Evolutionary conservation across 176 grass and related monocot species (phyloP).

Genomic region (Saccharum officinarum): DNA sequence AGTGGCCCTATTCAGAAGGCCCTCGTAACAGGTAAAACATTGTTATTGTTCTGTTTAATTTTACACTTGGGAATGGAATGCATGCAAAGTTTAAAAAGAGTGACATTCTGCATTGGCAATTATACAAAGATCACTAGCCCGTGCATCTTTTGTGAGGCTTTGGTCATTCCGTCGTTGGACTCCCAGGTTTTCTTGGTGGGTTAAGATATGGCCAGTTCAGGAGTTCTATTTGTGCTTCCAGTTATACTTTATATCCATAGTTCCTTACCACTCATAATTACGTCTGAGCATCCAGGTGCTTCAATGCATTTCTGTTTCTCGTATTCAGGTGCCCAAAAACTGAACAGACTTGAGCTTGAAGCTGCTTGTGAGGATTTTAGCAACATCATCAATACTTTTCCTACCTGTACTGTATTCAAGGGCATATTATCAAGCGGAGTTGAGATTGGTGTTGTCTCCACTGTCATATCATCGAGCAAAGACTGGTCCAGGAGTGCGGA

Average conservation of each 20-base stretch:
- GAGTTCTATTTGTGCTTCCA: neutral
- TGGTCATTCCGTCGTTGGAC: neutral
- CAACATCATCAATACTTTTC: constrained; percentile 79
- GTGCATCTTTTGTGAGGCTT: constrained; percentile 10
- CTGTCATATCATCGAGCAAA: constrained; percentile 55
- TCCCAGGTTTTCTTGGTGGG: neutral
- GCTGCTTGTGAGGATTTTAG: constrained; percentile 93
- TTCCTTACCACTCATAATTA: neutral
- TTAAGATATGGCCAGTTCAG: neutral
- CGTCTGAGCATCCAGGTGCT: neutral
- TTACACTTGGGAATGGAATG: constrained; percentile 27
- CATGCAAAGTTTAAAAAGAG: neutral
- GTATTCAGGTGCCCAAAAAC: constrained; percentile 68
- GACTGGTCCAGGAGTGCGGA: constrained; percentile 81
- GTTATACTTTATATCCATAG: neutral
- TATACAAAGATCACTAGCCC: neutral
- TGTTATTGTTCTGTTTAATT: neutral
- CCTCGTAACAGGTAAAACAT: constrained; percentile 67
- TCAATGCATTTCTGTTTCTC: constrained; percentile 24
- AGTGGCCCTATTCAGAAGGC: constrained; percentile 83
- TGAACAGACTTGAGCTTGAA: constrained; percentile 74
- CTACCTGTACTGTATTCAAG: constrained; percentile 79
- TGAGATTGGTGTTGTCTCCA: constrained; percentile 82
- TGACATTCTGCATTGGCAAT: neutral
- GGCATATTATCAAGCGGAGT: constrained; percentile 79